These are phyloP conservation scores for Auxenochlorella pyrenoidosa DNA, from an alignment of 139 green algal genomes.

Conservation along the genomic window DNA sequence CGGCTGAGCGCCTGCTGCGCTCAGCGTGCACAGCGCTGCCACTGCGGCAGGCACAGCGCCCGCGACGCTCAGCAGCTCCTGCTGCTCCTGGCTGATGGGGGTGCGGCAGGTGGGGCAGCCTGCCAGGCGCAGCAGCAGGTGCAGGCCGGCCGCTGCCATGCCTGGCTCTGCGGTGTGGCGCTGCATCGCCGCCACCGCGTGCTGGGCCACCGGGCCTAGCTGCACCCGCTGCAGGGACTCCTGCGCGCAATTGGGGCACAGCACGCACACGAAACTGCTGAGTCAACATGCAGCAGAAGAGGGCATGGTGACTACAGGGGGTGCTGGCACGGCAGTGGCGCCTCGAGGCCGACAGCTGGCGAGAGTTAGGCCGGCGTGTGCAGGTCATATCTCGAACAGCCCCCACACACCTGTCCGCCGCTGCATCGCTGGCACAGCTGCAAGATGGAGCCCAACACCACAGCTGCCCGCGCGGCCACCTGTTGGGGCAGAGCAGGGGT, in stretches of 20 bases:
- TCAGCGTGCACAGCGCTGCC: background rate
- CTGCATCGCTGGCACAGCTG: conserved; percentile 3
- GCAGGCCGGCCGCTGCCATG: background rate
- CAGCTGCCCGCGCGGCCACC: background rate
- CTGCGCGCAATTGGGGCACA: background rate
- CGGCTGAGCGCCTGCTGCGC: background rate
- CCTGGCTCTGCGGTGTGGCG: background rate
- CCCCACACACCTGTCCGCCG: background rate
- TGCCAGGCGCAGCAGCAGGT: conserved; percentile 21
- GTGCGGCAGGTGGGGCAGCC: conserved; percentile 18
- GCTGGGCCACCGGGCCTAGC: background rate
- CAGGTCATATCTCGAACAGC: no score
- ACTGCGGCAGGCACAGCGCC: conserved; percentile 12
- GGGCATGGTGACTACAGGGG: no score
- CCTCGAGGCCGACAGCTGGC: no score
- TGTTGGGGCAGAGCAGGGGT: background rate
- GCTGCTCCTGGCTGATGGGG: background rate
- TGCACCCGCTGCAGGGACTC: background rate
- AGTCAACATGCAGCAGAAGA: no score
- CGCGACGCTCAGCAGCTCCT: background rate
- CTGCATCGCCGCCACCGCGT: background rate
- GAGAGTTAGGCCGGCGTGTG: no score
- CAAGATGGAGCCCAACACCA: background rate
- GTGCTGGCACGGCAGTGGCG: no score
- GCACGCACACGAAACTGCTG: no score